These are phyloP conservation scores for Daldinia vernicosa DNA, from an alignment of 495 filamentous ascomycete species.

Conservation along the genomic window DNA sequence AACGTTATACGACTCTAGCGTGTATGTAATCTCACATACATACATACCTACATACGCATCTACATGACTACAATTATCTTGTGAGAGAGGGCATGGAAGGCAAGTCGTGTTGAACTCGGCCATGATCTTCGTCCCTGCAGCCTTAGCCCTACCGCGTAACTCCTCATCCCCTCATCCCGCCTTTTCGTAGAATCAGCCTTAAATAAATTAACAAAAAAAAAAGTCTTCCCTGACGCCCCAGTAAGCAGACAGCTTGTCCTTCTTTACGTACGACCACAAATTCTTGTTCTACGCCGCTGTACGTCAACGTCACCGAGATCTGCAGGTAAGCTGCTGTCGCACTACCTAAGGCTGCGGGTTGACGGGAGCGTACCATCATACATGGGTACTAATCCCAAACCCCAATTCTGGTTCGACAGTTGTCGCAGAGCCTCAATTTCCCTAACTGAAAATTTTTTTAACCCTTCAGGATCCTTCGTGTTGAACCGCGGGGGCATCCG, in stretches of 20 bases:
- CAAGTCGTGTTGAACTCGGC: not conserved
- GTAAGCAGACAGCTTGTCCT: constrained; percentile 37
- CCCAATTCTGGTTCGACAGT: not conserved
- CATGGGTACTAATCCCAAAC: constrained; percentile 1
- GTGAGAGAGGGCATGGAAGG: not conserved
- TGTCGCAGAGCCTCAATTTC: constrained; percentile 38
- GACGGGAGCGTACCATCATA: constrained; percentile 8
- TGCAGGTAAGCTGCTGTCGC: constrained; percentile 35
- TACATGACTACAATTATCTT: not conserved
- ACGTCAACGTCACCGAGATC: constrained; percentile 26
- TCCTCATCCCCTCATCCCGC: no score
- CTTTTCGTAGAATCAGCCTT: constrained; percentile 11
- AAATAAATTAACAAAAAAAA: constrained; percentile 1
- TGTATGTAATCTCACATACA: constrained; percentile 29
- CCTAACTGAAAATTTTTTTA: constrained; percentile 14
- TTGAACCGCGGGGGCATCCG: constrained; percentile 27
- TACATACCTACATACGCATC: not conserved
- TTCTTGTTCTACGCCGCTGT: constrained; percentile 24
- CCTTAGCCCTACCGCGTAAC: not conserved
- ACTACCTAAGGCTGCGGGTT: constrained; percentile 3
- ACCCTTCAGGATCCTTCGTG: constrained; percentile 10
- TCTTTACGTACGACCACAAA: constrained; percentile 10
- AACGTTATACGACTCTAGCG: constrained; percentile 19
- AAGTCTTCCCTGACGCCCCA: constrained; percentile 17
- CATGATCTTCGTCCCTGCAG: constrained; percentile 11